Base-by-base conservation (phyloP, 2,329 filamentous ascomycete genomes). In the Dothiorella sarmentorum region DNA sequence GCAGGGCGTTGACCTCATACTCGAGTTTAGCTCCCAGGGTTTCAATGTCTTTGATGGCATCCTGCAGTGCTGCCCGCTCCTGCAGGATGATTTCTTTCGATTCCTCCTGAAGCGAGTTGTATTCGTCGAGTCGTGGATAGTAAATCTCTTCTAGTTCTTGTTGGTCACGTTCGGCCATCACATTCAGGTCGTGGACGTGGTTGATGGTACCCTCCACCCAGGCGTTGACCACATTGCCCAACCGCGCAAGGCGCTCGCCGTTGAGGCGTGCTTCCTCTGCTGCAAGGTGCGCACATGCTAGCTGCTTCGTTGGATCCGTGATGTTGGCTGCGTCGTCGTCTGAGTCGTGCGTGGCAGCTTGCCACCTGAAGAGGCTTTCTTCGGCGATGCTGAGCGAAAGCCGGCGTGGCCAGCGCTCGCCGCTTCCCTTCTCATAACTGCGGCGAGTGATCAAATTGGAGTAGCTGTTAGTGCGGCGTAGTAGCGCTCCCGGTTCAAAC, bases 1-100 rank as follows among this genome's bases (percentile, higher is more conserved):
- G 80, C n/a, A 97, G 77, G 15, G 86, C 85, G 61, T 88, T 84
- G 61, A 97, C 87, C 76, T 97, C 93, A 72, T 97, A 97, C 67
- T 97, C 92, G 58, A 97, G 79, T 73, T 92, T 92, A 18, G 91
- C 90, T 2, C 88, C 85, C 37, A 95, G 78, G 20, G 88, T 83
- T 70, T 96, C 91, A 13, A 97, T 80, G 63, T 94, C 89, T 70
- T 88, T 88, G 61, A 91, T 78, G 15, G 82, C 82, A 68, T 94
- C 90, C 3, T 82, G 83, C 35, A 96, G 77, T 55, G 82, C 80
- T 20, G 81, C 80, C 38, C 86, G 83, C 73, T 95, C 89, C 47
- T 87, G 84, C 0, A 81, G 80, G 9, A 96, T 74, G 15, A 91
- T 76, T 60, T 89, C 87, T 31, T 87, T 83, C 1, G 87, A 86